Percentiles rank a stretch among this genome's conserved stretches.
These are phyloP conservation scores for Zymoseptoria brevis DNA, from an alignment of 2,329 filamentous ascomycete species.

Conservation along the genomic window DNA sequence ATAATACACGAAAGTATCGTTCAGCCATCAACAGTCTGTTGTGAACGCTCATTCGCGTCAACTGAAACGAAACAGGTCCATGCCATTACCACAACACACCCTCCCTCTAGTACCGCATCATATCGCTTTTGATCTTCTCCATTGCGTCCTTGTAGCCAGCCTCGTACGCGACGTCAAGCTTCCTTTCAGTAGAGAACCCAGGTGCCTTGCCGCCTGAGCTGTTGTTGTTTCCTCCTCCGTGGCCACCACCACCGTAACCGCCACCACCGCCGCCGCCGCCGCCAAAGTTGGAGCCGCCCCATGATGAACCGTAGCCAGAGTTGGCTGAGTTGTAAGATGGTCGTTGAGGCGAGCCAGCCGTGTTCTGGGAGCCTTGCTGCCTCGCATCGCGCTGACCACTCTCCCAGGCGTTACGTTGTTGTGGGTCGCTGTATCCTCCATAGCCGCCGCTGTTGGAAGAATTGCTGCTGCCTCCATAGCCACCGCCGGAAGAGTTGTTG, in stretches of 20 bases:
- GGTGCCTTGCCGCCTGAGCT: slow-evolving; percentile 1
- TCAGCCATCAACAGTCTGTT: neutral
- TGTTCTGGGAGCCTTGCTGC: neutral
- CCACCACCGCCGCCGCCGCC: neutral
- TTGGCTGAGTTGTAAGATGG: neutral
- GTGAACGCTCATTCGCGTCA: neutral
- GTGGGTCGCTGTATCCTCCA: neutral
- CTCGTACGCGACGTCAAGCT: slow-evolving; percentile 20
- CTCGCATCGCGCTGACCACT: neutral
- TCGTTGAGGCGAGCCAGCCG: neutral
- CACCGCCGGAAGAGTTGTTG: slow-evolving; percentile 2
- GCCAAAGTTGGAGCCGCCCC: neutral
- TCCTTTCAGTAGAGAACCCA: slow-evolving; percentile 16
- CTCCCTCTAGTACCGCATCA: slow-evolving; percentile 10
- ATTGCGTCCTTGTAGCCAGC: slow-evolving; percentile 19
- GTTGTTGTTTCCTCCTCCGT: slow-evolving; percentile 2
- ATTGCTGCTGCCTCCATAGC: slow-evolving; percentile 2
- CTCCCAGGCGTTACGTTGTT: neutral
- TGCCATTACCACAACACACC: neutral
- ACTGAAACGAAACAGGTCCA: neutral
- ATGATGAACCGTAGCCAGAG: neutral
- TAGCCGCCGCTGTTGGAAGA: slow-evolving; percentile 2
- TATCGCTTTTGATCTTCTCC: slow-evolving; percentile 18
- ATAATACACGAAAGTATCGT: neutral
- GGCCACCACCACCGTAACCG: neutral